Conservation (phyloP, 208 protist species). For the Acanthamoeba lenticulata region DNA sequence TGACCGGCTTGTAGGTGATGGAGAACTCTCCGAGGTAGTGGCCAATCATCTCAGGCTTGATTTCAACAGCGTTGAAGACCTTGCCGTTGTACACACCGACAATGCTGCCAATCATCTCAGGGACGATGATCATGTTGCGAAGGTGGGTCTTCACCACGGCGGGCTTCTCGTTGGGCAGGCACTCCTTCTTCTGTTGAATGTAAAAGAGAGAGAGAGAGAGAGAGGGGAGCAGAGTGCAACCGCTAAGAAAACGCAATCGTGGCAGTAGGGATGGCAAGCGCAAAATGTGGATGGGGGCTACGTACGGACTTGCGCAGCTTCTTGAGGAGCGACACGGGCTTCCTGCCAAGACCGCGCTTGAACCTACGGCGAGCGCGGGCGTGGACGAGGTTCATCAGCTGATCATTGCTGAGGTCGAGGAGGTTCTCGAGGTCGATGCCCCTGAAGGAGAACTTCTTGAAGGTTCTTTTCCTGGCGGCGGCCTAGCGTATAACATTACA, state of each 20-base stretch:
- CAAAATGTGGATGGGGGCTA: not conserved
- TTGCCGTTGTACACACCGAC: conserved; percentile 99
- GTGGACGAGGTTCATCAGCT: conserved; percentile 95
- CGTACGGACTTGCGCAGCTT: conserved; percentile 94
- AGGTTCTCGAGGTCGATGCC: conserved; percentile 96
- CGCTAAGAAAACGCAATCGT: not conserved
- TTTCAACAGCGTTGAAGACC: conserved; percentile 98
- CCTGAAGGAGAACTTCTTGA: conserved; percentile 98
- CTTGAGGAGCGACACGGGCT: conserved; percentile 96
- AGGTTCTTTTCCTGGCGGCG: conserved; percentile 86
- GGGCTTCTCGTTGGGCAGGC: conserved; percentile 97
- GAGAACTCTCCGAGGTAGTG: conserved; percentile 99
- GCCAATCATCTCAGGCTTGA: conserved; percentile 99
- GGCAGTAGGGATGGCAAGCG: not conserved
- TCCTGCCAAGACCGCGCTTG: conserved; percentile 91
- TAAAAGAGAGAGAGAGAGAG: conserved; percentile 8
- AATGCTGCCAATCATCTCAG: conserved; percentile 99
- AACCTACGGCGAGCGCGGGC: conserved; percentile 95
- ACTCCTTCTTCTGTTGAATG: conserved; percentile 91
- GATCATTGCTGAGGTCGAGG: conserved; percentile 92
- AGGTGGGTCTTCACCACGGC: conserved; percentile 99
- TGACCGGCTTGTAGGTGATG: conserved; percentile 98
- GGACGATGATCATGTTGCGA: conserved; percentile 99
- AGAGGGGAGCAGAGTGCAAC: not conserved
- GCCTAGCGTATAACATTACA: not conserved